These are phyloP conservation scores for Eucalyptus virginea DNA, from an alignment of 345 rosid genomes.

Conservation along the genomic window DNA sequence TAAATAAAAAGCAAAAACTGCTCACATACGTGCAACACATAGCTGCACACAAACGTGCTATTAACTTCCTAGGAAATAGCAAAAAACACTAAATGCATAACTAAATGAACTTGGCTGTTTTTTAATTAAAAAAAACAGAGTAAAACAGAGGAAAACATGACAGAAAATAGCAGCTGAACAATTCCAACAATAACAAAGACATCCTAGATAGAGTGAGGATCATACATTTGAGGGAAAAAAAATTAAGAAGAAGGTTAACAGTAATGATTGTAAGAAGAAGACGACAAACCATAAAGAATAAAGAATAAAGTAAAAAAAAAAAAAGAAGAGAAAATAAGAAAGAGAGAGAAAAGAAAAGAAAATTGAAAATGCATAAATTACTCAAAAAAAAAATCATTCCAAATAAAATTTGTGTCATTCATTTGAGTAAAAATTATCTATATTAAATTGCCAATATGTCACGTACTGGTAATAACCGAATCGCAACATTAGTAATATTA, in stretches of 20 bases:
- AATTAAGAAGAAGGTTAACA: background rate
- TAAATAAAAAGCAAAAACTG: too few species aligned
- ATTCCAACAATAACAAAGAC: too few species aligned
- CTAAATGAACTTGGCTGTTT: too few species aligned
- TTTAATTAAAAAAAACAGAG: too few species aligned
- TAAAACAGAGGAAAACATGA: too few species aligned
- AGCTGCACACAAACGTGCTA: too few species aligned
- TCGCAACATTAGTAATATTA: background rate
- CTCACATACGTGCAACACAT: too few species aligned
- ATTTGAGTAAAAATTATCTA: background rate
- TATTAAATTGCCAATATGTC: fast-evolving
- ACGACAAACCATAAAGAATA: background rate
- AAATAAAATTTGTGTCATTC: too few species aligned
- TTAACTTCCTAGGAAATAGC: too few species aligned
- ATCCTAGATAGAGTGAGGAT: background rate
- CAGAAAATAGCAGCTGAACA: too few species aligned
- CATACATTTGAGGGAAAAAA: background rate
- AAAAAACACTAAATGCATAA: too few species aligned
- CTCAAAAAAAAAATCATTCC: background rate
- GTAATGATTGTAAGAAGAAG: background rate
- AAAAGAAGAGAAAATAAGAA: background rate
- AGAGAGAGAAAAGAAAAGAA: background rate
- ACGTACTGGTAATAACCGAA: fast-evolving
- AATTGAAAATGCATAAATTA: background rate
- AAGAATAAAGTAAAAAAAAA: background rate